Conservation (phyloP, 2,329 filamentous ascomycete species). For the Amphichorda felina region DNA sequence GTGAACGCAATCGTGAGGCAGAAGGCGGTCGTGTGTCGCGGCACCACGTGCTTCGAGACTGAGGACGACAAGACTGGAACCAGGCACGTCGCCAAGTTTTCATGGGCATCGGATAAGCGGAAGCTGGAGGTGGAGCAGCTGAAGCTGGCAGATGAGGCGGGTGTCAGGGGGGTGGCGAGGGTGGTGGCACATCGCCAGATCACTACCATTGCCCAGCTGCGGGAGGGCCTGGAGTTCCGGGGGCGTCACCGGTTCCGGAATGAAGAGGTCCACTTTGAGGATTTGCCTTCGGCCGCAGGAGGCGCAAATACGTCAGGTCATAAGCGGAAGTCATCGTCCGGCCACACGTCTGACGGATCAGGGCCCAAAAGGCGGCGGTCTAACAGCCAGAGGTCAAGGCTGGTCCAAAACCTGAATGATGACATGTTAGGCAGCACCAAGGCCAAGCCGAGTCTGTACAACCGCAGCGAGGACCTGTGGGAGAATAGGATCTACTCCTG, state of each 20-base stretch:
- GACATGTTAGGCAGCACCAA: neutral
- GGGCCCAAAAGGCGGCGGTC: neutral
- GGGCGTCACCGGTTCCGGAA: constrained; percentile 3
- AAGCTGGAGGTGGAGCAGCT: constrained; percentile 7
- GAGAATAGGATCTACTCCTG: neutral
- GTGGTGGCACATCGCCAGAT: constrained; percentile 7
- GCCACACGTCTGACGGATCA: neutral
- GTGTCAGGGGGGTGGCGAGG: constrained; percentile 2
- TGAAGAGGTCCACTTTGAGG: constrained; percentile 2
- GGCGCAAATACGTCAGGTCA: neutral
- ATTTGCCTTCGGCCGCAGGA: constrained; percentile 1
- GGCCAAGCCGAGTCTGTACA: neutral
- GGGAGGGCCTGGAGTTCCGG: constrained; percentile 5
- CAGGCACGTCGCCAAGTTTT: constrained; percentile 9
- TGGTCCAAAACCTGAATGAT: neutral
- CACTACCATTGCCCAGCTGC: constrained; percentile 6
- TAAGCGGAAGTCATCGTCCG: neutral
- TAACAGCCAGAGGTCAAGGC: neutral
- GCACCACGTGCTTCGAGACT: constrained; percentile 11
- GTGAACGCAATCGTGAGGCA: constrained; percentile 6
- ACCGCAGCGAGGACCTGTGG: neutral
- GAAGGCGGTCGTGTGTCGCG: constrained; percentile 6
- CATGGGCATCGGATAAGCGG: constrained; percentile 3
- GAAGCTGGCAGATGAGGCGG: constrained; percentile 5
- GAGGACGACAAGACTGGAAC: neutral